These are phyloP conservation scores for Blastobotrys petasosporus DNA, from an alignment of 1,139 yeast genomes.

Conservation along the genomic window DNA sequence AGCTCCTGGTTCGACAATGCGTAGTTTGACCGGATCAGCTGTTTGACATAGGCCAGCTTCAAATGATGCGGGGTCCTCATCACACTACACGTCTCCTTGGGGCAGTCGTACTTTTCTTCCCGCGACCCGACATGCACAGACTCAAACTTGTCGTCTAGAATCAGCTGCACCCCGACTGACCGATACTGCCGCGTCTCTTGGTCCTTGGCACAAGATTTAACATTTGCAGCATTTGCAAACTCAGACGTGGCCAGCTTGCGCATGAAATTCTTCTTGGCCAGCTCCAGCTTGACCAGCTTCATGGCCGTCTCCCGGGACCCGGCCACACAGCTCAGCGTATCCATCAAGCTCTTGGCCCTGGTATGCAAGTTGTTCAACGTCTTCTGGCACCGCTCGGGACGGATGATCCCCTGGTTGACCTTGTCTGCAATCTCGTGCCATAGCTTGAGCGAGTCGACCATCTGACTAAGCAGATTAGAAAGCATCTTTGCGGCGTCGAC, in stretches of 20 bases:
- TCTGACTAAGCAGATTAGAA: conserved; percentile 7
- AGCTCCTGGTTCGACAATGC: conserved; percentile 15
- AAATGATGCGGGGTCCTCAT: conserved; percentile 12
- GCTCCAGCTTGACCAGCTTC: conserved; percentile 16
- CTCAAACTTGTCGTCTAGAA: conserved; percentile 8
- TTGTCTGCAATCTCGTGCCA: conserved; percentile 7
- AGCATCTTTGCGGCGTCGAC: conserved; percentile 19
- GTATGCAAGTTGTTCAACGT: conserved; percentile 7
- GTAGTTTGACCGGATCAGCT: conserved; percentile 12
- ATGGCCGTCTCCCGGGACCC: conserved; percentile 19
- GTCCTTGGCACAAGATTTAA: background rate
- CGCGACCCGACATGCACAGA: conserved; percentile 16
- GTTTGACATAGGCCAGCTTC: conserved; percentile 13
- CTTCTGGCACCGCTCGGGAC: conserved; percentile 5
- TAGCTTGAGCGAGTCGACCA: conserved; percentile 7
- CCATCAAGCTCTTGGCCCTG: conserved; percentile 12
- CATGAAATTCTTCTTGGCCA: conserved; percentile 14
- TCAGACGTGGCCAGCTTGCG: conserved; percentile 11
- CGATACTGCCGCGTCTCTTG: conserved; percentile 10
- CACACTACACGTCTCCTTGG: conserved; percentile 8
- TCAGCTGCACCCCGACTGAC: conserved; percentile 9
- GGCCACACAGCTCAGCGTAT: conserved; percentile 12
- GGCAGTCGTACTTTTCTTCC: conserved; percentile 15
- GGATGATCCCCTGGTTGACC: conserved; percentile 1
- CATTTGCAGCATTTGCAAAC: background rate